Evolutionary conservation across 1,284 basidiomycete species (phyloP).

Genomic region (Ustilago trichophora): DNA sequence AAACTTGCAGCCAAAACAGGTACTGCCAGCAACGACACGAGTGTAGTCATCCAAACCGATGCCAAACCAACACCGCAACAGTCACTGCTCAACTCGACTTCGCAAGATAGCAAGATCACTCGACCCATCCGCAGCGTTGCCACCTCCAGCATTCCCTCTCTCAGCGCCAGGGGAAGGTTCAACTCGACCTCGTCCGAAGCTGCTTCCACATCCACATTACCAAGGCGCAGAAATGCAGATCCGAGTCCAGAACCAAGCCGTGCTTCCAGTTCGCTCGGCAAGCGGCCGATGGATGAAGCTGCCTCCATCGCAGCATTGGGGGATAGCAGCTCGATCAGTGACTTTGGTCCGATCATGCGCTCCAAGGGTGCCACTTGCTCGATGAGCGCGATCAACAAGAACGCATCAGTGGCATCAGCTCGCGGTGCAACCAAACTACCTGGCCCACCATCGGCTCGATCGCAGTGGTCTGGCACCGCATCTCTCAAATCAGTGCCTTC

Average conservation of each 20-base stretch:
- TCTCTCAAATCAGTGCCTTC: conserved; percentile 8
- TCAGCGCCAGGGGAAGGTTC: conserved; percentile 10
- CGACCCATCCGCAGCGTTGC: conserved; percentile 3
- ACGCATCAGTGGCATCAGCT: not conserved
- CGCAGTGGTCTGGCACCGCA: conserved; percentile 14
- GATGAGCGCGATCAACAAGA: not conserved
- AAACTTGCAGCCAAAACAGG: conserved; percentile 20
- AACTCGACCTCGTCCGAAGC: conserved; percentile 19
- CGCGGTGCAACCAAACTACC: conserved; percentile 12
- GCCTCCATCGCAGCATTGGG: not conserved
- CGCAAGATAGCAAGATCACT: conserved; percentile 5
- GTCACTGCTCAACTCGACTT: not conserved
- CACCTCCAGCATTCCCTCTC: conserved; percentile 29
- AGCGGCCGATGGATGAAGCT: conserved; percentile 12
- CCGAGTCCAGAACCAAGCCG: conserved; percentile 8
- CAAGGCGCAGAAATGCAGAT: not conserved
- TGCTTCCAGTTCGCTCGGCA: conserved; percentile 27
- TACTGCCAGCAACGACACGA: too few relatives aligned
- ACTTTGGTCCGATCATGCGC: conserved; percentile 27
- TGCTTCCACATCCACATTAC: conserved; percentile 2
- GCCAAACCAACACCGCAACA: not conserved
- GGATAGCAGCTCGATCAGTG: conserved; percentile 16
- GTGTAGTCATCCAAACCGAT: too few relatives aligned
- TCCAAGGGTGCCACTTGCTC: not conserved
- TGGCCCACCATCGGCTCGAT: conserved; percentile 31